Evolutionary conservation across 2,329 filamentous ascomycete species (phyloP), one percentile per base, ranked within the genome.

Genomic region (Fusarium virguliforme): DNA sequence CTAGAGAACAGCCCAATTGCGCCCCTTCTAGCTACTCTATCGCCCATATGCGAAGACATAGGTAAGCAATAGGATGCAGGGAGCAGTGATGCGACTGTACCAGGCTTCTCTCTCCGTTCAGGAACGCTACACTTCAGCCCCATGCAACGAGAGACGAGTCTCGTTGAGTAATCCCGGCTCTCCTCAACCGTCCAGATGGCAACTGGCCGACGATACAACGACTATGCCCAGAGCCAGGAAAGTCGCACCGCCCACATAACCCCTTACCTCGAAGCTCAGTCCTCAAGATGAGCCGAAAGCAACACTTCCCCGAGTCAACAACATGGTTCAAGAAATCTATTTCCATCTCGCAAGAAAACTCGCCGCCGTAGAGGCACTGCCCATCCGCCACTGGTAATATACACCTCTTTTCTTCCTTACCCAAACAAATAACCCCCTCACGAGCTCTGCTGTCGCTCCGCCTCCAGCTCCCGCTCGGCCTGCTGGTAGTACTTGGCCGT

Each of bases 401-500:
- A 76, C 74, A 76, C 72, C 66, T 62, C 60, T 65, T 64, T 64
- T 66, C 62, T 34, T 34, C 28, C 15, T 30, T 34, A 50, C 28
- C 30, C 46, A 43, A 62, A 7, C 26, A 48, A 38, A 51, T 28
- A 15, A 51, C 56, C 43, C 8, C 43, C 53, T 28, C 66, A 66
- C 56, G 64, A 74, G 38, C 65, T 72, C 58, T 67, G 55, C 54
- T 51, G 56, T 57, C 68, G 64, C 86, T 97, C 94, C 40, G 90
- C 91, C 84, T 97, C 96, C 77, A 99, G 84, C 83, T 99, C 96
- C 81, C 91, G 87, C 87, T 99, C 96, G 8, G 96, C 96, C 82
- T 97, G 94, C 80, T 92, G 91, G 83, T 97, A 99, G 85, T 99
- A 99, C 86, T 99, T 99, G 72, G 95, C 94, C 34, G 96, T 99